These are phyloP conservation scores for Arthroderma sp. DNA, from an alignment of 2,329 filamentous ascomycete genomes.

Conservation along the genomic window DNA sequence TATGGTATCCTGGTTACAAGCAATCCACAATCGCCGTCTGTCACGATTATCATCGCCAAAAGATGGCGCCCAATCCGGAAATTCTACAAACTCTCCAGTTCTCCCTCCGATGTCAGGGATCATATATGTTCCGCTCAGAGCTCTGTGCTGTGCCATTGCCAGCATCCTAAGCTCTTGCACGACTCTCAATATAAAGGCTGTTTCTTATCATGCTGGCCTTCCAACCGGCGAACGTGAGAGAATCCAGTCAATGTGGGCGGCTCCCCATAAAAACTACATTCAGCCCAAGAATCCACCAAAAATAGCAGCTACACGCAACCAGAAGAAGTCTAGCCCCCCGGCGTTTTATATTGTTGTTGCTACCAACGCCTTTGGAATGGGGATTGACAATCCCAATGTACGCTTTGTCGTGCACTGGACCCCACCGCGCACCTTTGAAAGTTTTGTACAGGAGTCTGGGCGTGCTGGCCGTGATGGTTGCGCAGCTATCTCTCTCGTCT, in stretches of 20 bases:
- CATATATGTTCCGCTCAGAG: slow-evolving; percentile 35
- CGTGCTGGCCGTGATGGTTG: slow-evolving; percentile 78
- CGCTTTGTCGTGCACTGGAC: slow-evolving; percentile 94
- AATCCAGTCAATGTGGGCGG: slow-evolving; percentile 36
- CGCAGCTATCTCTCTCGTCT: slow-evolving; percentile 74
- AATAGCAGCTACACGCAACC: slow-evolving; percentile 2
- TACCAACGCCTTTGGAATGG: slow-evolving; percentile 95
- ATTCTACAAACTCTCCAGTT: slow-evolving; percentile 7
- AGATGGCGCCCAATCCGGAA: slow-evolving; percentile 36
- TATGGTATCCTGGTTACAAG: slow-evolving; percentile 63
- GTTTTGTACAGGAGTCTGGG: slow-evolving; percentile 91
- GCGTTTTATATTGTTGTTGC: slow-evolving; percentile 89
- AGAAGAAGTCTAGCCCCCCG: slow-evolving; percentile 25
- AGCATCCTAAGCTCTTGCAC: slow-evolving; percentile 20
- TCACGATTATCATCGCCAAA: slow-evolving; percentile 50
- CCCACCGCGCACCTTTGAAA: slow-evolving; percentile 84
- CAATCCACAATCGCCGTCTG: slow-evolving; percentile 59
- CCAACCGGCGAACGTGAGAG: slow-evolving; percentile 58
- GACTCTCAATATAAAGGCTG: slow-evolving; percentile 28
- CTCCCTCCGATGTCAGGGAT: slow-evolving; percentile 35
- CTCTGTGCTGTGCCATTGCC: slow-evolving; percentile 32
- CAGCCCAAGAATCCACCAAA: not conserved
- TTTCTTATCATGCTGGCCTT: slow-evolving; percentile 47
- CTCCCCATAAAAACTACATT: slow-evolving; percentile 9
- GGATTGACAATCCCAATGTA: slow-evolving; percentile 90